These are phyloP conservation scores for Ascochyta clinopodiicola DNA, from an alignment of 2,329 filamentous ascomycete species.

Conservation along the genomic window DNA sequence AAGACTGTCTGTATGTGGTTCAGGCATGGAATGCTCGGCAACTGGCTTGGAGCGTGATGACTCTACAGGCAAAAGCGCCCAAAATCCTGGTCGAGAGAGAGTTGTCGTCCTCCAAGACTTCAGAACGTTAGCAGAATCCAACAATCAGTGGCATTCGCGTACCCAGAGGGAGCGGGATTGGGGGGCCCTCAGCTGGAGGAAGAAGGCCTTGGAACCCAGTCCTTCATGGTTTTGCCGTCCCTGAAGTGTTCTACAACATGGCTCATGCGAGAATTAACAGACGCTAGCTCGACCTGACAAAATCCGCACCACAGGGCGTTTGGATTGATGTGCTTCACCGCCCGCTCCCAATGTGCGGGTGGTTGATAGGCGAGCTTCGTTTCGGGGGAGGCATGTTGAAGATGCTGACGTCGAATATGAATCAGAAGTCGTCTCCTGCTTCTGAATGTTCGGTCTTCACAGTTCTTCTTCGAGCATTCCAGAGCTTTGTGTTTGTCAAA, in stretches of 20 bases:
- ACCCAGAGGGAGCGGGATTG: background rate
- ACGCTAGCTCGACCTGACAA: slow-evolving; percentile 6
- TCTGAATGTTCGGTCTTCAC: background rate
- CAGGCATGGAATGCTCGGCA: too few relatives aligned
- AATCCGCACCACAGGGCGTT: slow-evolving; percentile 28
- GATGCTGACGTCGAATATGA: background rate
- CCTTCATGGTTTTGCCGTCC: background rate
- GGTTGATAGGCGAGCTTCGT: background rate
- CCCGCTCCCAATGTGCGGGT: background rate
- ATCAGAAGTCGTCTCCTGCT: background rate
- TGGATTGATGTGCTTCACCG: background rate
- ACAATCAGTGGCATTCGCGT: background rate
- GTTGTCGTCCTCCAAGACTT: background rate
- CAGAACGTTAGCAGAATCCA: background rate
- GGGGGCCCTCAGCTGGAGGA: background rate
- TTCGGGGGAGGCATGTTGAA: background rate
- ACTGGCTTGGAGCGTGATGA: too few relatives aligned
- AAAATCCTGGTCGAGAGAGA: background rate
- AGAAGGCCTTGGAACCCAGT: background rate
- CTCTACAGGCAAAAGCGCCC: background rate
- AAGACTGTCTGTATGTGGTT: too few relatives aligned
- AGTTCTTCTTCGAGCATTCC: background rate
- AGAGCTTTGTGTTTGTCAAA: background rate
- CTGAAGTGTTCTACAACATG: background rate
- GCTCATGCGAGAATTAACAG: slow-evolving; percentile 14